Evolutionary conservation across 768 basidiomycete genomes (phyloP).

Genomic region (Mycena metata): DNA sequence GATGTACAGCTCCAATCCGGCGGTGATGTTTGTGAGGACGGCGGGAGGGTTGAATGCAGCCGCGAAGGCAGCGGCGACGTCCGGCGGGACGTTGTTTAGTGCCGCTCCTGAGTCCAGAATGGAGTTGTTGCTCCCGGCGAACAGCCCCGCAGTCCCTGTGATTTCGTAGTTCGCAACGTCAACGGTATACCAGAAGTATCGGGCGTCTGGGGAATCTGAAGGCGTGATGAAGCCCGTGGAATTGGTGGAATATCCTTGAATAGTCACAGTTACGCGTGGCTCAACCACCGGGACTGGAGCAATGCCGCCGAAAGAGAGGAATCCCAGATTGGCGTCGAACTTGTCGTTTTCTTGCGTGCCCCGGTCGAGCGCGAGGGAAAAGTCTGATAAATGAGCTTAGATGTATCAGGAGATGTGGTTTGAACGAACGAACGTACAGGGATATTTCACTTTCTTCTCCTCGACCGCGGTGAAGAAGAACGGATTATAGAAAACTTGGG

Average conservation of each 20-base stretch:
- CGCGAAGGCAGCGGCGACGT: background rate
- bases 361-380: conserved; percentile 40
- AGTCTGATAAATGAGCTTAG: too few relatives aligned
- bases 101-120: conserved; percentile 18
- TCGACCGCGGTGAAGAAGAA: conserved; percentile 40
- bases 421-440: conserved; percentile 35
- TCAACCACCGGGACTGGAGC: conserved; percentile 36
- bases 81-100: background rate
- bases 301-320: conserved; percentile 43
- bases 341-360: conserved; percentile 28
- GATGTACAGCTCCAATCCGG: conserved; percentile 8
- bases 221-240: conserved; percentile 1
- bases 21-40: background rate
- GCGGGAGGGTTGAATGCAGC: background rate
- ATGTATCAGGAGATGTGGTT: too few relatives aligned
- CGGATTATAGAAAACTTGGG: conserved; percentile 37
- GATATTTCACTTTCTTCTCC: conserved; percentile 32
- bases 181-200: conserved; percentile 33
- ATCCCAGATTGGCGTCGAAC: conserved; percentile 36
- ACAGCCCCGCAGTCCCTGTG: conserved; percentile 31
- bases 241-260: conserved; percentile 33
- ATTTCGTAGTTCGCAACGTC: conserved; percentile 36
- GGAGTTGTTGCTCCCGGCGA: conserved; percentile 18
- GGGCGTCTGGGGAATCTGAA: background rate
- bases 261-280: conserved; percentile 33